Base-by-base conservation (phyloP, 352 stramenopile genomes). In the Saprolegnia parasitica region DNA sequence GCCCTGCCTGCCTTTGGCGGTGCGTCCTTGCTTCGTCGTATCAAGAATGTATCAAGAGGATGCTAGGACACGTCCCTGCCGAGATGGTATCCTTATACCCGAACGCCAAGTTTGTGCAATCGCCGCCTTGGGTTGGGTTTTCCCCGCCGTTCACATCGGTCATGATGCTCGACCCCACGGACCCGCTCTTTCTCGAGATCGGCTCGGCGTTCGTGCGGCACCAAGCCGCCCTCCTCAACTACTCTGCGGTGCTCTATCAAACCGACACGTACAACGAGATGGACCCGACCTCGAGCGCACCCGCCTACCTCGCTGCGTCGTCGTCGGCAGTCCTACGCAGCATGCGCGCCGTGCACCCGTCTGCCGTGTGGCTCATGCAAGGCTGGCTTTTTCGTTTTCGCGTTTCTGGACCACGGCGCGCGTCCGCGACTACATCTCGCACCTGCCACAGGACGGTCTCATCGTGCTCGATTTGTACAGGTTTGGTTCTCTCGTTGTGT, bases 211-310 rank as follows among this genome's bases (percentile, higher is more conserved):
- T 91, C 63, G 81, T 97, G 49, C 60, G 87, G 42, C 78, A 83
- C 55, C 78, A 91, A 64, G 82, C 73, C 4, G 68, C 60, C 0
- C 56, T 90, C 18, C 90, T 89, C 73, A 74, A 76, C 52, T 90
- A 89, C 74, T 85, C 84, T 26, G 89, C 84, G 42, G 86, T 78
- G 16, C 40, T 92, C 18, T 92, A 92, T 56, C 84, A 92, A 72
- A 86, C 78, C 29, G 84, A 92, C 67, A 90, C 84, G 32, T 92
- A 88, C 73, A 92, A 90, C 61, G 84, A 92, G 63, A 90, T 92
- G 83, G 80, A 89, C 52, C 84, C 84, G 1, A 77, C 84, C 20
- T 84, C 80, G 20, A 84, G 74, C 0, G 78, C 87, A 32, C 74
- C 72, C 2, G 23, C 55, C 8, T 73, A 79, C 29, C 74, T 92